Evolutionary conservation across 306 rosid species (phyloP).

Genomic region (Glycyrrhiza uralensis): DNA sequence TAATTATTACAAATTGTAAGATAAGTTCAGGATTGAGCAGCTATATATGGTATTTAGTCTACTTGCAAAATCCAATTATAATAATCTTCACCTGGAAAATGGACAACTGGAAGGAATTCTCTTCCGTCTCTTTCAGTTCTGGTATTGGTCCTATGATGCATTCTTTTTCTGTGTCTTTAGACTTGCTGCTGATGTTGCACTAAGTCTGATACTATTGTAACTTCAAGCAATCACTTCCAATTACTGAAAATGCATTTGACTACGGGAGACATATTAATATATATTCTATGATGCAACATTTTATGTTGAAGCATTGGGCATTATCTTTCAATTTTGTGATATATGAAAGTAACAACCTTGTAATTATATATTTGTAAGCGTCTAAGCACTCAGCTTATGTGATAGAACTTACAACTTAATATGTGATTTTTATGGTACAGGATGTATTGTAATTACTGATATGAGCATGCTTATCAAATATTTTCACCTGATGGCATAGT

Average conservation of each 20-base stretch:
- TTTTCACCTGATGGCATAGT: neutral
- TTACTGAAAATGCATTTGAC: neutral
- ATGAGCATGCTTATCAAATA: neutral
- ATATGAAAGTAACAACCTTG: neutral
- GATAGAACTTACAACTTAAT: neutral
- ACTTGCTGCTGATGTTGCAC: neutral
- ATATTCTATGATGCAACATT: neutral
- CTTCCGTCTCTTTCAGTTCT: neutral
- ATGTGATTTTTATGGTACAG: neutral
- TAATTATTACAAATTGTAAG: neutral
- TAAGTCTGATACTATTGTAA: neutral
- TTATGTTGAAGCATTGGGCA: neutral
- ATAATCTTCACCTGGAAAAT: neutral
- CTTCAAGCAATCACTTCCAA: neutral
- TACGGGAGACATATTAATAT: neutral
- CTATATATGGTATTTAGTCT: neutral
- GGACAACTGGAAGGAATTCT: neutral
- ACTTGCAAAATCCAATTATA: neutral
- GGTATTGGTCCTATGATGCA: neutral
- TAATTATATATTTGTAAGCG: neutral
- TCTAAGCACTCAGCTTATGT: neutral
- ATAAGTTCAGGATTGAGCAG: neutral
- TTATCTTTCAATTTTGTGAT: conserved; percentile 5
- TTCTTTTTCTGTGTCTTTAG: neutral
- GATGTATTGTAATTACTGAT: conserved; percentile 2